Base-by-base conservation (phyloP, 306 rosid species). In the Pyrus communis region DNA sequence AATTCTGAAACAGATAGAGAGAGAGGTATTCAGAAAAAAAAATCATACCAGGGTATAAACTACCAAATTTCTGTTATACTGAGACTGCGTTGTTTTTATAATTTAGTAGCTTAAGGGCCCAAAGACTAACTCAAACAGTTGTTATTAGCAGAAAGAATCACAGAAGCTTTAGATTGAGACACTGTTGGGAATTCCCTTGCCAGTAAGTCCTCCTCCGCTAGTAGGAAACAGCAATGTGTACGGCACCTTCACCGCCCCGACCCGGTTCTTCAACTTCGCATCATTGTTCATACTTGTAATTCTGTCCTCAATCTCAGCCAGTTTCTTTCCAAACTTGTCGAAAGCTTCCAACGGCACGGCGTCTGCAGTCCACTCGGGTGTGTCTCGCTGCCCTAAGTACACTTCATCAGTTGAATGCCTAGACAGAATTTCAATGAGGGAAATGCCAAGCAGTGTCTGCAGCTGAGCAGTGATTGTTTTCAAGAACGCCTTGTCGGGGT, bases 171-270 rank as follows among this genome's bases (percentile, higher is more conserved):
- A 91, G 49, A 93, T 91, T 23, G 97, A 66, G n/a, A 89, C 86
- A 69, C 98, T 93, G 71, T 93, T 93, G 30, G 96, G 97, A 69
- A 93, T 93, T 67, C 98, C 98, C 87, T 5, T 88, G 55, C 96
- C 97, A 54, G 90, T 85, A 5, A 91, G 64, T 28, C 97, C 98
- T 25, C 79, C 79, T 70, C 79, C 77, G 55, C 97, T 77, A 3
- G 87, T 85, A 52, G 97, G 98, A 82, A 43, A 85, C 9, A 93
- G 92, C 60, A 90, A 81, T 18, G 96, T 89, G 71, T 93, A 93
- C 0, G 97, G 93, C 84, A 91, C 23, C 75, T 86, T 77, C 21
- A 90, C 96, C 1, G 85, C 82, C 18, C 96, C 97, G 76, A 73
- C 84, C 74, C 97, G 73, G 78, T 91, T 93, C 25, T 78, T 88